Evolutionary conservation across 352 stramenopile genomes (phyloP), one percentile per base, ranked within the genome.

Genomic region (Phytopythium vexans): DNA sequence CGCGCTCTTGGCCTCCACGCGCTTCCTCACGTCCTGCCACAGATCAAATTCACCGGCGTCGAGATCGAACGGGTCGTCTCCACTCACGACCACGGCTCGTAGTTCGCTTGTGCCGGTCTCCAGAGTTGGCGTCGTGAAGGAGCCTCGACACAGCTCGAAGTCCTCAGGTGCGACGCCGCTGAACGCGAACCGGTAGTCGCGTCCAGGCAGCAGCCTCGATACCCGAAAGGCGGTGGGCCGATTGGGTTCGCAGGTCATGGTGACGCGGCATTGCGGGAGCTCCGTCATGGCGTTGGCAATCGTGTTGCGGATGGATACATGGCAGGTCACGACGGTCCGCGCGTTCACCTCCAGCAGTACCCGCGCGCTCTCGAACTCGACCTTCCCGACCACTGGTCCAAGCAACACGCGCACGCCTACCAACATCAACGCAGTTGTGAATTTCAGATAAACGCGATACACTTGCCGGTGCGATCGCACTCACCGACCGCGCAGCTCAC

Each of bases 341-440:
- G 52, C 50, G 58, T 82, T 70, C 6, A 86, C 68, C 61, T 94
- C 84, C 14, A 94, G 62, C 31, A 94, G 57, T 46, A 94, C 66
- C 5, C 77, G 64, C 38, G 80, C 82, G 0, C 52, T 62, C 16
- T 72, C 47, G 10, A 58, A 66, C 31, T 79, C 74, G 34, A 92
- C 76, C 60, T 70, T 78, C 12, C 82, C 84, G 8, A 94, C 68
- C 0, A 94, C 81, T 0, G 83, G 83, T 0, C 80, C 80, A 6
- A 91, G 36, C 8, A 79, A 48, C n/a, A 91, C 77, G 11, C 64
- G 67, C 1, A 88, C 77, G 27, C 64, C 71, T 85, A 33, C 7
- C 52, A 53, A 45, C 3, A 0, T 1, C 4, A 16, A 6, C 12
- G 9, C 2, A 16, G 8, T 2, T 2, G 21, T 27, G 21, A 39